Base-by-base conservation (phyloP, 2,329 filamentous ascomycete genomes). In the Exserohilum rostratum region DNA sequence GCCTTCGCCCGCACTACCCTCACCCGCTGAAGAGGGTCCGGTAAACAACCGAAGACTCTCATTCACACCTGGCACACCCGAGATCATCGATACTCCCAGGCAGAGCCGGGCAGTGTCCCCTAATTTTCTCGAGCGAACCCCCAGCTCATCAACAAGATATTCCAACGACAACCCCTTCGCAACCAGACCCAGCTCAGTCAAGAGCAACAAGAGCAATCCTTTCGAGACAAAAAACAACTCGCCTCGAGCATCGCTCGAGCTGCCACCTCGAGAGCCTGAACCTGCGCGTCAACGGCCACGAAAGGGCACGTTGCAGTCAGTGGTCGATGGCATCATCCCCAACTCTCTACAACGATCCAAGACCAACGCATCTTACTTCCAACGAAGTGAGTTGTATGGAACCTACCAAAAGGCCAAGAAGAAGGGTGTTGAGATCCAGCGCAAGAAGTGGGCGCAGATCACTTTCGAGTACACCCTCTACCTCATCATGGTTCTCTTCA, bases 391-490 rank as follows among this genome's bases (percentile, higher is more conserved):
- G 18, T 44, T 68, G 22, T 60, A 58, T 42, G 54, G 58, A 34
- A 65, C 60, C 3, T 67, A 66, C 38, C 61, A 69, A 39, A 62
- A 67, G 22, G 66, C 66, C 17, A 69, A 69, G 47, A 38, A 58
- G 45, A 60, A 64, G 34, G 60, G 65, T 11, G 33, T 29, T 17
- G 37, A 68, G 25, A 42, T 68, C 5, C 65, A 75, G 47, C 62
- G 75, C 17, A 68, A 68, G 38, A 65, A 70, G 38, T 76, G 70
- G 68, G 70, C 70, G 18, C 75, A 76, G 49, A 11, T 72, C 1
- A 46, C 68, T 5, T 79, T 79, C 47, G 74, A 79, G 60, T 77
- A 73, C 45, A 55, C 65, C 29, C 60, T 77, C 25, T 80, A 79
- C 46, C 31, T 69, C 2, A 77, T 37, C 34, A 39, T 66, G 18